phyloP scores from a whole-genome alignment of 345 rosid genomes.

The Citrus cavaleriei region DNA sequence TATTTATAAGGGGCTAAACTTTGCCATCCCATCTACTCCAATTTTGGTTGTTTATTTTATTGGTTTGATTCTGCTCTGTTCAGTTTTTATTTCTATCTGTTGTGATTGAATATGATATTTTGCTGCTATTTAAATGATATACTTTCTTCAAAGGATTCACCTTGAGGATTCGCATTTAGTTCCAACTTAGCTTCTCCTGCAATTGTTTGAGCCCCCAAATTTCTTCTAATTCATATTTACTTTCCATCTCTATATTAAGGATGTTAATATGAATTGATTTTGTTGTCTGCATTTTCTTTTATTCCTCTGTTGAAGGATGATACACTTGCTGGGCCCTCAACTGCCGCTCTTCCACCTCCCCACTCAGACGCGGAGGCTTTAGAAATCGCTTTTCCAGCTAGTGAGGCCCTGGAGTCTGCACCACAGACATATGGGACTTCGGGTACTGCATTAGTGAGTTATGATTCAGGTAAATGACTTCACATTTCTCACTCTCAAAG shows the following conservation, averaged over 20 bases:
- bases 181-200: neutral
- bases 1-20: neutral
- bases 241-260: neutral
- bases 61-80: neutral
- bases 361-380: neutral
- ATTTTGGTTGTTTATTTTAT: neutral
- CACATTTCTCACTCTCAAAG: neutral
- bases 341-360: neutral
- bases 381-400: neutral
- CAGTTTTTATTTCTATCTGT: neutral
- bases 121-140: neutral
- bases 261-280: neutral
- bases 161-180: neutral
- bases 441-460: neutral
- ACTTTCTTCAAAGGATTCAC: neutral
- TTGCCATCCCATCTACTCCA: neutral
- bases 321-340: conserved; percentile 12
- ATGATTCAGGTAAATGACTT: conserved; percentile 15
- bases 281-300: neutral
- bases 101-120: neutral
- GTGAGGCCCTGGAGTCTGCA: neutral
- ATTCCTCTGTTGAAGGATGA: neutral
- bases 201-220: neutral
- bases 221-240: neutral
- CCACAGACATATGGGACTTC: neutral